Conservation (phyloP, 768 basidiomycete species). For the Tubosaeta sp. region DNA sequence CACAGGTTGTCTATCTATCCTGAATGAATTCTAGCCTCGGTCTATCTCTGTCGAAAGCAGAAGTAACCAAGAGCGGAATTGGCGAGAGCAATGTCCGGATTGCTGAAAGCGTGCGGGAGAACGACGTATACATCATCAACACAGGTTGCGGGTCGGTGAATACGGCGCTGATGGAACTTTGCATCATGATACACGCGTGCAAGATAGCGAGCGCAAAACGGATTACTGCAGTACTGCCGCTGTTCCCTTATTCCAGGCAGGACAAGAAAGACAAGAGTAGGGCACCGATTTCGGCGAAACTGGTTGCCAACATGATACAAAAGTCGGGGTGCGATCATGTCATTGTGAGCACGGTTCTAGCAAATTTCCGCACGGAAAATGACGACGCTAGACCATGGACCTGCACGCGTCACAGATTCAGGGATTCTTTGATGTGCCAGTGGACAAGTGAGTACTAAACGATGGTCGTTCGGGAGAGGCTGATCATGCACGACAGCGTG, state of each 20-base stretch:
- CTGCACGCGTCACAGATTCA: conserved; percentile 98
- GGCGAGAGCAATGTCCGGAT: conserved; percentile 92
- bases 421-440: conserved; percentile 99
- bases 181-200: conserved; percentile 99
- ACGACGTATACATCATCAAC: conserved; percentile 98
- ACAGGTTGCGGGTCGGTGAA: conserved; percentile 85
- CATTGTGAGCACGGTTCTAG: conserved; percentile 58
- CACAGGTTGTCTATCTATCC: conserved; percentile 14
- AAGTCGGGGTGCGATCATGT: conserved; percentile 94
- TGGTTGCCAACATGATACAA: conserved; percentile 97
- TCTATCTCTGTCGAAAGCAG: conserved; percentile 80
- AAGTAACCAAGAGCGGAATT: conserved; percentile 82
- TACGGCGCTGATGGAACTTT: conserved; percentile 94
- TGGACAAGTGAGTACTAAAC: conserved; percentile 83
- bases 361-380: not conserved
- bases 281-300: conserved; percentile 96
- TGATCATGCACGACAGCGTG: conserved; percentile 40
- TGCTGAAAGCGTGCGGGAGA: conserved; percentile 92
- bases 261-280: conserved; percentile 99
- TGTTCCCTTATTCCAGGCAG: conserved; percentile 96
- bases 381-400: conserved; percentile 81
- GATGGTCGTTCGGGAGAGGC: conserved; percentile 1
- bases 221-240: conserved; percentile 97
- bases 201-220: conserved; percentile 98
- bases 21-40: conserved; percentile 64